Base-by-base conservation (phyloP, 2,329 filamentous ascomycete species). In the Diplodia scrobiculata region DNA sequence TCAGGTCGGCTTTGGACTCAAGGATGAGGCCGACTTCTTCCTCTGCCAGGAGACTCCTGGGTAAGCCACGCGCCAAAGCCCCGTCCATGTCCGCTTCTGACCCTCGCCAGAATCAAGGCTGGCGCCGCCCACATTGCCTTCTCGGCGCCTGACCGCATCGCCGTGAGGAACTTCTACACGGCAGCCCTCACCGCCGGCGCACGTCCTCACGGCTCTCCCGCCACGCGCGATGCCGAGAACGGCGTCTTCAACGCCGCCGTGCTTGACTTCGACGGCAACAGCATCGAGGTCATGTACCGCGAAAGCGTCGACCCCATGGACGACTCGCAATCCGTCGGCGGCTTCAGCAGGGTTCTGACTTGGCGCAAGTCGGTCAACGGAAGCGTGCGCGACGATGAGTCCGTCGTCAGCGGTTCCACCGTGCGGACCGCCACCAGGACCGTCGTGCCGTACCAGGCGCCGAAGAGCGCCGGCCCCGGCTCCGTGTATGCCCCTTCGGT, bases 251-350 rank as follows among this genome's bases (percentile, higher is more conserved):
- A 86, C 68, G 86, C 86, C 55, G 85, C 85, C 6, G 80, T 92
- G 48, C 84, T 87, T 68, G 92, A 96, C 77, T 84, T 91, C 65
- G 91, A 96, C 79, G 91, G 91, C 60, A 96, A 96, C 79, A 90
- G 85, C 71, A 87, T 96, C 74, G 91, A 95, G 74, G 89, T 91
- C 34, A 86, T 93, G 59, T 90, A 87, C 75, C 81, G 82, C 63
- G 79, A 80, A 63, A 77, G 74, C 48, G 76, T 75, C 45, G 76
- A 75, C 67, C 68, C 74, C 69, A 72, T 69, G 67, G 76, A 78
- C 52, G 77, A 80, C 63, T 51, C 58, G 19, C 48, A 25, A 4
- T 62, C 65, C 11, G 75, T 80, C 19, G 72, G 78, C 45, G 74
- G 79, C 68, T 75, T 80, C 62, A 79, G 77, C 68, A 78, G 77